Evolutionary conservation across 108 stramenopile species (phyloP), one percentile per base, ranked within the genome.

Genomic region (Cyclotella choctawhatcheeana): DNA sequence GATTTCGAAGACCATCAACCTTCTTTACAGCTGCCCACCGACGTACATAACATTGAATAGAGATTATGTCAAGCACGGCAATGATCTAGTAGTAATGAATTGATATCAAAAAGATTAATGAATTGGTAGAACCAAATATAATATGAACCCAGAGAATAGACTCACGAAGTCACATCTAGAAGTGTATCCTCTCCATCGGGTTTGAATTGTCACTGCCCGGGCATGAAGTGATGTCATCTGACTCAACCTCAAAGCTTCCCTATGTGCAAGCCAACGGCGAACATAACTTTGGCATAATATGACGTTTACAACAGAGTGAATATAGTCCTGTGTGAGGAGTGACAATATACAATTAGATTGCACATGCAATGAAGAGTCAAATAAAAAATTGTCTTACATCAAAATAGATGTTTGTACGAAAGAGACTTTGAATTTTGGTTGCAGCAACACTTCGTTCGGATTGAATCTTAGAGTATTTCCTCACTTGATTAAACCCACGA

Each of bases 211-310:
- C 22, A 60, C 37, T 60, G 59, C 59, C 6, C 5, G 22, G 22
- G 18, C 34, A 21, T 24, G 8, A 20, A 18, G 44, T 29, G 3
- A 30, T 47, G 29, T 29, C 63, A 1, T 16, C 1, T 32, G 32
- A 2, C 31, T 27, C 20, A 51, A 14, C 26, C 44, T 20, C 18
- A 5, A 12, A 0, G 21, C 40, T 44, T 44, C 7, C 2, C 44
- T 40, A 24, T 30, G 26, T 6, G 67, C 67, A 18, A 69, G 25
- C 53, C 54, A 69, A 13, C 52, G 20, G 2, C 67, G 67, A 7
- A 56, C 67, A 56, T 44, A 56, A 27, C 67, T 25, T 44, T 69
- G 67, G 26, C 67, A 69, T 32, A 44, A 14, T 0, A 44, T 40
- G 34, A 69, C 18, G 34, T 53, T 26, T 13, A 53, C 48, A 7